These are phyloP conservation scores for Neodidymelliopsis sp. DNA, from an alignment of 2,329 filamentous ascomycete species.

Conservation along the genomic window DNA sequence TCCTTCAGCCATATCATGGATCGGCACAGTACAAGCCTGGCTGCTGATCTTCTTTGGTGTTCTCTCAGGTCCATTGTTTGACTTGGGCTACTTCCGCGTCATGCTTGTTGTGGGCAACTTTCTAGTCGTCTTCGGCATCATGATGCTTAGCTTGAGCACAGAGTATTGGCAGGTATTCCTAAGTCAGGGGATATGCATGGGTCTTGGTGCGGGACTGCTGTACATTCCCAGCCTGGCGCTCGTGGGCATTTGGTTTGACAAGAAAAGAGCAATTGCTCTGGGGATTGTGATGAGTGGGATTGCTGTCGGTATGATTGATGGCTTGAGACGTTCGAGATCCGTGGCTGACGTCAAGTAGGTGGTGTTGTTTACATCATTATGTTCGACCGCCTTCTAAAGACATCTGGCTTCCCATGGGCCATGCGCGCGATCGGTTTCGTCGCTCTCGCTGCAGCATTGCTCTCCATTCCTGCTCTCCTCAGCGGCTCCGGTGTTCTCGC, in stretches of 20 bases:
- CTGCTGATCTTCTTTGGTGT: constrained; percentile 63
- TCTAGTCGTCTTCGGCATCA: constrained; percentile 65
- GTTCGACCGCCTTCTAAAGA: constrained; percentile 41
- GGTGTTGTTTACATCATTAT: constrained; percentile 49
- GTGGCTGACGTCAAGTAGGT: constrained; percentile 29
- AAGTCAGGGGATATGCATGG: constrained; percentile 62
- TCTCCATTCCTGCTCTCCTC: constrained; percentile 48
- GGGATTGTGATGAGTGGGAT: constrained; percentile 50
- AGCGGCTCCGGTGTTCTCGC: constrained; percentile 38
- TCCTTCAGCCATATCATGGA: constrained; percentile 55
- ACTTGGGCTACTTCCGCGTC: constrained; percentile 56
- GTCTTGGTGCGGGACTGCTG: constrained; percentile 45
- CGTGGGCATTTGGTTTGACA: constrained; percentile 47
- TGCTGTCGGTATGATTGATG: constrained; percentile 42
- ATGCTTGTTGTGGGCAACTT: constrained; percentile 57
- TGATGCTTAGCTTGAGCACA: constrained; percentile 67
- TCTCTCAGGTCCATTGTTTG: constrained; percentile 57
- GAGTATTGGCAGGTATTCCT: constrained; percentile 64
- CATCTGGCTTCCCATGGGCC: constrained; percentile 45
- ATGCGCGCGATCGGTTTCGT: constrained; percentile 48
- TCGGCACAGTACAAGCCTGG: constrained; percentile 54
- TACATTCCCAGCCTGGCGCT: constrained; percentile 49
- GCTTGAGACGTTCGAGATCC: not conserved
- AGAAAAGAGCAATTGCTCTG: constrained; percentile 43
- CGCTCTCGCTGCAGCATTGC: constrained; percentile 36